phyloP scores from a whole-genome alignment of 352 stramenopile genomes.

The Pythium grandisporangium region DNA sequence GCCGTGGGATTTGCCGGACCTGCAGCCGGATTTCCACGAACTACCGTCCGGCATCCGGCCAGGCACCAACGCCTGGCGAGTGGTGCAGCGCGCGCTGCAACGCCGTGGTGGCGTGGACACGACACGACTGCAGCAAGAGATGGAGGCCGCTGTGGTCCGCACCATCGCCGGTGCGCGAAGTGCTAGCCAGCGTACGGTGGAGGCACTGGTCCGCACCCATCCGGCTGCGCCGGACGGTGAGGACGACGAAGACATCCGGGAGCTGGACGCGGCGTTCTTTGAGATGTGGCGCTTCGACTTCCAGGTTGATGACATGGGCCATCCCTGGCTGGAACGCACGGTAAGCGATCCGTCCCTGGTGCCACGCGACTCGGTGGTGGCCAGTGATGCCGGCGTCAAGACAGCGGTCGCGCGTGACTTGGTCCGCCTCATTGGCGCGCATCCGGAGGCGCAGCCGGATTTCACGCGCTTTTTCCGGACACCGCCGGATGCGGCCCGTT shows the following conservation, averaged over 20 bases:
- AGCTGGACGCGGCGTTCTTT: constrained; percentile 81
- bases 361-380: constrained; percentile 33
- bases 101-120: constrained; percentile 54
- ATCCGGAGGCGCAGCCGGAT: constrained; percentile 39
- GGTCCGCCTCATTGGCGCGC: constrained; percentile 56
- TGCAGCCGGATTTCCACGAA: constrained; percentile 52
- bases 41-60: constrained; percentile 36
- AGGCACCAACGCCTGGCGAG: constrained; percentile 57
- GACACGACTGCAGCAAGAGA: constrained; percentile 46
- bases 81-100: constrained; percentile 58
- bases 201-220: constrained; percentile 29
- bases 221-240: constrained; percentile 2
- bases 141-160: constrained; percentile 54
- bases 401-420: constrained; percentile 52
- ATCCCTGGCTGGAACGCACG: constrained; percentile 93
- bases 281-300: constrained; percentile 95
- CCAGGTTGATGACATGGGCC: constrained; percentile 89
- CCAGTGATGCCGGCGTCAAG: constrained; percentile 64
- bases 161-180: constrained; percentile 47
- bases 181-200: constrained; percentile 32
- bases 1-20: constrained; percentile 62
- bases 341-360: constrained; percentile 56
- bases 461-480: constrained; percentile 61
- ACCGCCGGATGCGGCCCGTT: constrained; percentile 22
- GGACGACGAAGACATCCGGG: constrained; percentile 15